phyloP scores from a whole-genome alignment of 352 stramenopile genomes.

The Thraustotheca clavata region DNA sequence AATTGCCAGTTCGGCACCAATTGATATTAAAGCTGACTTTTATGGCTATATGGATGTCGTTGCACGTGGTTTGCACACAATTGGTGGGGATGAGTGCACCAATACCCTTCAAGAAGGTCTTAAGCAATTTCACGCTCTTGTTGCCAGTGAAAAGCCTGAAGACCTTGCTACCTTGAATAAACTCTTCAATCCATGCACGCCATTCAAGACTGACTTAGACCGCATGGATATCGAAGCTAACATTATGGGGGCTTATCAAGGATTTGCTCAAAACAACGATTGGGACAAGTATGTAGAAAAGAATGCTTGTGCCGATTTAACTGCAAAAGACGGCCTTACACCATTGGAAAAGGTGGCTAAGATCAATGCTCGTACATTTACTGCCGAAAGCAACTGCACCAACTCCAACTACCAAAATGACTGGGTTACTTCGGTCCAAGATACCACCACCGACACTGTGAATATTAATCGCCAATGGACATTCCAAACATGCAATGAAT shows the following conservation, averaged over 20 bases:
- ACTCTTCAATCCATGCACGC: conserved; percentile 18
- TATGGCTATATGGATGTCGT: conserved; percentile 70
- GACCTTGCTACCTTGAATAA: conserved; percentile 8
- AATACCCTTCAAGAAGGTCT: conserved; percentile 52
- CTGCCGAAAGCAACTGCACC: conserved; percentile 38
- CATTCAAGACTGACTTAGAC: conserved; percentile 1
- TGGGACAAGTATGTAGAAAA: not conserved
- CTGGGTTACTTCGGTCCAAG: conserved; percentile 67
- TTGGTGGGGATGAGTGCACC: conserved; percentile 45
- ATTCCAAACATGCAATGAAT: conserved; percentile 64
- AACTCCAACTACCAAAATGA: conserved; percentile 60
- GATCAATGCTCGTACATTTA: not conserved
- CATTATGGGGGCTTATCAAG: not conserved
- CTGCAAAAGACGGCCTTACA: not conserved
- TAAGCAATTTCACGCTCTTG: conserved; percentile 18
- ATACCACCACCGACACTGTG: conserved; percentile 58
- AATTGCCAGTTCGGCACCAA: conserved; percentile 49
- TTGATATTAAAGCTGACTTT: conserved; percentile 57
- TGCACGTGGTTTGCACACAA: conserved; percentile 59
- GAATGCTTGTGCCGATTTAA: not conserved
- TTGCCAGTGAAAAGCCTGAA: conserved; percentile 9
- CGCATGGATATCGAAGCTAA: conserved; percentile 9
- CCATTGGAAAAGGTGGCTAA: conserved; percentile 16
- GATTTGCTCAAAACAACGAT: conserved; percentile 12
- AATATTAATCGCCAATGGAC: conserved; percentile 28